Evolutionary conservation across 768 basidiomycete species (phyloP), one percentile per base, ranked within the genome.

Genomic region (Phallus indusiatus): DNA sequence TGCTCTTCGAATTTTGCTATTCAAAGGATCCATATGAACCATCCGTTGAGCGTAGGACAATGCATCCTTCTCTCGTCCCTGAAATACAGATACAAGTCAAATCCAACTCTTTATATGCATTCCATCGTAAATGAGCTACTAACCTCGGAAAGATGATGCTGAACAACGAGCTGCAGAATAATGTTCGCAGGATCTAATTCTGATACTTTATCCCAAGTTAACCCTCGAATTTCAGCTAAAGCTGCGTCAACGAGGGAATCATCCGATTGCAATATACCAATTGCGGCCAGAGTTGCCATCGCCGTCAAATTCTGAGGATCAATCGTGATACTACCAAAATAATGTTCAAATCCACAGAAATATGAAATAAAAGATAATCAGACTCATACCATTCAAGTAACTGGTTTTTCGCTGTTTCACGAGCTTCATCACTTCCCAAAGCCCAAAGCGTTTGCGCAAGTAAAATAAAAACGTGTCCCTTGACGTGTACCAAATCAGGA

Each of bases 381-480:
- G 7, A 56, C 24, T 64, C 81, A 64, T 64, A 94, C 94, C 89
- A 87, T 70, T 94, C 86, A 58, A 97, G 73, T 56, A 97, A 74
- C 62, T 85, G 82, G 21, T 76, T 76, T 72, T 92, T 90, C 9
- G 91, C 91, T 18, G 76, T 77, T 60, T 94, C 91, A 61, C 74
- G 81, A 36, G 80, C 84, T 54, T 92, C 94, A 9, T 84, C 83
- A 6, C 82, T 82, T 5, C 84, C 85, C 18, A 87, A 76, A 1
- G 85, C 81, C 94, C 94, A 97, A 65, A 96, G 77, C 6, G 83
- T 82, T 69, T 93, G 85, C 5, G 90, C 83, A n/a, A 92, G 78
- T n/a, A 91, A 67, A 1, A 96, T 84, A 1, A 78, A 79, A 21
- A 85, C 80, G 53, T 92, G 88, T 9, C 88, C 83, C 51, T 80